A percentile compares a stretch with the other conserved stretches of the same genome.
phyloP scores from a whole-genome alignment of 2,329 filamentous ascomycete genomes.

The Scedosporium apiospermum region DNA sequence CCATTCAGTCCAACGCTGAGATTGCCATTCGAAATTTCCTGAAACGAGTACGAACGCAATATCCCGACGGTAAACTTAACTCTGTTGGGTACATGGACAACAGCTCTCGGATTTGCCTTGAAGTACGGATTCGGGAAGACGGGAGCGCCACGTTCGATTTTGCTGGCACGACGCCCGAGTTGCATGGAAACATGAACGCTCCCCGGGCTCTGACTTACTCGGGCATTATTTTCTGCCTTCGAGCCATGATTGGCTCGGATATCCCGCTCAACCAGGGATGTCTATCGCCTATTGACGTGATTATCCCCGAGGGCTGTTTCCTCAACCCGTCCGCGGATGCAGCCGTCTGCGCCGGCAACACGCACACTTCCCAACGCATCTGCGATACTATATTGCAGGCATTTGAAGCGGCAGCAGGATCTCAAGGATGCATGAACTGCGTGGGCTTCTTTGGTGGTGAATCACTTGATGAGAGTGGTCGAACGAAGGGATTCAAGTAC shows the following conservation, averaged over 20 bases:
- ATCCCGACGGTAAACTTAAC: background rate
- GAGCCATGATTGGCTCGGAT: conserved; percentile 69
- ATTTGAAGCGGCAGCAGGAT: conserved; percentile 61
- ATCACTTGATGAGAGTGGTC: conserved; percentile 36
- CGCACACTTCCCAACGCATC: conserved; percentile 15
- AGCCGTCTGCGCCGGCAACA: conserved; percentile 15
- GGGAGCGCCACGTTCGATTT: conserved; percentile 27
- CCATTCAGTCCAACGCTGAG: conserved; percentile 11
- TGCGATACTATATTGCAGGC: conserved; percentile 61
- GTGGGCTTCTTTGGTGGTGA: conserved; percentile 71
- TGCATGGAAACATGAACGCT: conserved; percentile 25
- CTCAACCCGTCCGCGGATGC: conserved; percentile 16
- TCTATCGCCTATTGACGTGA: conserved; percentile 64
- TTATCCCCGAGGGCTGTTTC: conserved; percentile 59
- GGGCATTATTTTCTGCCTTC: conserved; percentile 78
- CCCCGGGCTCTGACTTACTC: conserved; percentile 26
- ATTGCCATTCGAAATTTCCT: conserved; percentile 10
- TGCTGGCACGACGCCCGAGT: conserved; percentile 23
- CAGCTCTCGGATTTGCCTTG: conserved; percentile 23
- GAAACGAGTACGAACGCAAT: conserved; percentile 17
- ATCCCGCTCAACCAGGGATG: conserved; percentile 86
- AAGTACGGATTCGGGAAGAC: conserved; percentile 18
- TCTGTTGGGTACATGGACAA: conserved; percentile 21
- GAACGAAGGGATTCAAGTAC: conserved; percentile 51
- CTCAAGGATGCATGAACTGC: conserved; percentile 70